Evolutionary conservation across 805 yeast genomes (phyloP).

Genomic region (Cyberlindnera euphorbiiphila): DNA sequence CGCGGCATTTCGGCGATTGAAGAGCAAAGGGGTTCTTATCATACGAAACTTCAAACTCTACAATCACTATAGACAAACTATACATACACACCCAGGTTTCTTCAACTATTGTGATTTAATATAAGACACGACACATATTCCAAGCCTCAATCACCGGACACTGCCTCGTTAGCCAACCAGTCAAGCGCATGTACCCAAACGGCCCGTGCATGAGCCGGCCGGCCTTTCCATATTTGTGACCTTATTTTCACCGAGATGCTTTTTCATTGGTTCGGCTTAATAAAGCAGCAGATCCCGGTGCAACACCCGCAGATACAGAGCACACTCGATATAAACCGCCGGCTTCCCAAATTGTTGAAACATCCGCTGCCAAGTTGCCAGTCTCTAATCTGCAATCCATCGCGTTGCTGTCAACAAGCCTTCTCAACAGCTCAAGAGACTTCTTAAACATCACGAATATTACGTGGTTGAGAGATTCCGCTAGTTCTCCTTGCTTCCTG

Average conservation of each 20-base stretch:
- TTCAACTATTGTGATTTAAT: too few relatives aligned
- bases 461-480: too few relatives aligned
- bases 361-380: not conserved
- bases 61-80: too few relatives aligned
- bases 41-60: too few relatives aligned
- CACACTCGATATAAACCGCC: constrained; percentile 6
- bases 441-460: not conserved
- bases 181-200: too few relatives aligned
- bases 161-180: constrained; percentile 4
- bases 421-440: not conserved
- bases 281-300: constrained; percentile 9
- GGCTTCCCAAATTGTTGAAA: constrained; percentile 9
- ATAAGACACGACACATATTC: too few relatives aligned
- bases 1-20: constrained; percentile 3
- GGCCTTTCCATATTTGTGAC: constrained; percentile 5
- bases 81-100: too few relatives aligned
- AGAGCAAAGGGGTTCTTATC: not conserved
- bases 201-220: constrained; percentile 8
- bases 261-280: constrained; percentile 9
- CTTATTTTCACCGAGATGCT: constrained; percentile 2
- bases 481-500: too few relatives aligned
- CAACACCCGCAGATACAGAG: constrained; percentile 7
- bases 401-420: too few relatives aligned
- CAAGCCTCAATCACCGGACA: constrained; percentile 2
- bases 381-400: too few relatives aligned